Evolutionary conservation across 805 yeast species (phyloP).

Genomic region (Sporopachydermia lactativora): DNA sequence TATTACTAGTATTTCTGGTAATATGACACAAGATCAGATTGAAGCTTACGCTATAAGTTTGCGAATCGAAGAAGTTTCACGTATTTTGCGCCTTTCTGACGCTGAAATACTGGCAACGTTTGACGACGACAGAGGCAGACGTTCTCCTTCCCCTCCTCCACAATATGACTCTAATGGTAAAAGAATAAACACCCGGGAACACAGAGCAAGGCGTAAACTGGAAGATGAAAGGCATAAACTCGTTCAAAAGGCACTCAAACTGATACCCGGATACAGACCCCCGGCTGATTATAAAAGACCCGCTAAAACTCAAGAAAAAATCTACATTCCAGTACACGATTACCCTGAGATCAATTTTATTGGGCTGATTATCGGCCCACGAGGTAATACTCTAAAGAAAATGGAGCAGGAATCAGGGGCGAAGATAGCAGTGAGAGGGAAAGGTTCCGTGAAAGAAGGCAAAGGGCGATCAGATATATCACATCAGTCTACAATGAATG

Average conservation of each 20-base stretch:
- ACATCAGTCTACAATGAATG: constrained; percentile 43
- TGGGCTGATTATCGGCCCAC: constrained; percentile 84
- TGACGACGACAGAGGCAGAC: constrained; percentile 16
- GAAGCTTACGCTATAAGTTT: constrained; percentile 46
- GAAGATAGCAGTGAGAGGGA: constrained; percentile 79
- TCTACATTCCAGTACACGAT: constrained; percentile 71
- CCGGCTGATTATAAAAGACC: constrained; percentile 68
- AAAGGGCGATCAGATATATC: constrained; percentile 37
- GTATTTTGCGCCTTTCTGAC: constrained; percentile 36
- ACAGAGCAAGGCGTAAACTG: constrained; percentile 39
- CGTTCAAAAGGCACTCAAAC: constrained; percentile 58
- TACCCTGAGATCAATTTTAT: constrained; percentile 89
- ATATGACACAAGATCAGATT: constrained; percentile 62
- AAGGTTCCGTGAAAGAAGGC: constrained; percentile 93
- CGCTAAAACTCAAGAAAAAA: constrained; percentile 63
- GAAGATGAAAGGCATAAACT: constrained; percentile 72
- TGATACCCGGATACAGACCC: constrained; percentile 64
- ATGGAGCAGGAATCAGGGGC: constrained; percentile 84
- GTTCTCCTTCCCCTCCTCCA: constrained; percentile 90
- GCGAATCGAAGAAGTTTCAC: constrained; percentile 70
- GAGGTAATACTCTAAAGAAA: constrained; percentile 79
- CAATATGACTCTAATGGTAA: constrained; percentile 72
- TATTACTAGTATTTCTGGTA: constrained; percentile 26
- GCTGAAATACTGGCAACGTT: constrained; percentile 27
- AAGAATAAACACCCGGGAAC: constrained; percentile 75